Percentiles rank a stretch among this genome's conserved stretches.
These are phyloP conservation scores for Aspergillus haitiensis DNA, from an alignment of 495 filamentous ascomycete genomes.

Conservation along the genomic window DNA sequence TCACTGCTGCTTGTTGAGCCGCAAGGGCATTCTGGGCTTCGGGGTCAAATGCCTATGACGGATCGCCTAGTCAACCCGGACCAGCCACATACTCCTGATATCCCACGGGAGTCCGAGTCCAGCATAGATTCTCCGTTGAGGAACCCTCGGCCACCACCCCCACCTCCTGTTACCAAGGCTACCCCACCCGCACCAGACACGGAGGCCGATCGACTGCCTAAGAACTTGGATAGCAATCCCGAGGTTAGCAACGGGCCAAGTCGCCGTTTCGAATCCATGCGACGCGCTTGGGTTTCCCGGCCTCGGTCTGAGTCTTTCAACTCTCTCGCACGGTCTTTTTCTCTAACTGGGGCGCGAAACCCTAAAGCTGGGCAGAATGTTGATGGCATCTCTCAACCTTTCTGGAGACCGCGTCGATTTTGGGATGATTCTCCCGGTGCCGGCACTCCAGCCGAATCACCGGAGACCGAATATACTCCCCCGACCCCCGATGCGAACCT, in stretches of 20 bases:
- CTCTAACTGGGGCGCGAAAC: slow-evolving; percentile 47
- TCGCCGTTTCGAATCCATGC: slow-evolving; percentile 53
- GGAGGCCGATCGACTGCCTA: slow-evolving; percentile 49
- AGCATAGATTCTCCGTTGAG: slow-evolving; percentile 67
- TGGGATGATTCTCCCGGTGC: slow-evolving; percentile 64
- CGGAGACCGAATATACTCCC: slow-evolving; percentile 23
- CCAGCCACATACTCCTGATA: slow-evolving; percentile 36
- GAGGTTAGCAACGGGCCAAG: slow-evolving; percentile 45
- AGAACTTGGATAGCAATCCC: slow-evolving; percentile 39
- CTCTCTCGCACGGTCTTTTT: slow-evolving; percentile 42
- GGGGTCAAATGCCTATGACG: slow-evolving; percentile 25
- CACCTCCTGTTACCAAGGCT: slow-evolving; percentile 69
- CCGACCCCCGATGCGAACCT: slow-evolving; percentile 27
- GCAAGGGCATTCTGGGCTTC: slow-evolving; percentile 42
- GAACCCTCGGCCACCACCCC: slow-evolving; percentile 72
- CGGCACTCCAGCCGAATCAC: slow-evolving; percentile 43
- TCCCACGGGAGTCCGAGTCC: slow-evolving; percentile 30
- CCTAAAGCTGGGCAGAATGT: slow-evolving; percentile 45
- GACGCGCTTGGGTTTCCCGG: slow-evolving; percentile 57
- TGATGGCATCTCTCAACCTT: slow-evolving; percentile 67
- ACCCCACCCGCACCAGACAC: slow-evolving; percentile 70
- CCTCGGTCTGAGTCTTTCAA: slow-evolving; percentile 57
- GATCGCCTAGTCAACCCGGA: slow-evolving; percentile 22
- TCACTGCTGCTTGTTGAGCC: slow-evolving; percentile 78
- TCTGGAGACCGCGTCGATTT: slow-evolving; percentile 76